Conservation (phyloP, 306 rosid species). For the Lupinus albus region DNA sequence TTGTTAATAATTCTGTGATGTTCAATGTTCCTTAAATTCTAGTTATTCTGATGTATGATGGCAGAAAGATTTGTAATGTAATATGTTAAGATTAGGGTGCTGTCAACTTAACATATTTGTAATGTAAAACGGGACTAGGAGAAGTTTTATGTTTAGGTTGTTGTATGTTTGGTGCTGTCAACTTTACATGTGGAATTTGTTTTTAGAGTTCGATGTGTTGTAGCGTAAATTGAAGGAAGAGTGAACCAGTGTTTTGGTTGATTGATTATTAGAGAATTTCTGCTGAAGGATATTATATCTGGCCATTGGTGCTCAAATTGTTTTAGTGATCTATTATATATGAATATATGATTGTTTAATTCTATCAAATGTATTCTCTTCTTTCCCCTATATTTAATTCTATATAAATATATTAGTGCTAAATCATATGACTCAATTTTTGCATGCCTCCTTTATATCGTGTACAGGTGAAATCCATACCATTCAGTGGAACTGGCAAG, state of each 20-base stretch:
- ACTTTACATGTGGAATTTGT: background rate
- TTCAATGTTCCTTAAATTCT: background rate
- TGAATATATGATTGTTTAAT: background rate
- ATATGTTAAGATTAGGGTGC: background rate
- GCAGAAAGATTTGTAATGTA: background rate
- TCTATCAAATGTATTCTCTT: constrained; percentile 8
- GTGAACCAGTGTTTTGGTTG: background rate
- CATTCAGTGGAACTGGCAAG: constrained; percentile 86
- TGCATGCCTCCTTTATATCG: constrained; percentile 8
- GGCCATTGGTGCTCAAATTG: constrained; percentile 10
- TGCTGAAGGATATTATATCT: constrained; percentile 1
- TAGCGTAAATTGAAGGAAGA: constrained; percentile 17
- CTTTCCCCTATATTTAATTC: background rate
- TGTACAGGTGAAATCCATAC: constrained; percentile 76
- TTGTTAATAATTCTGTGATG: background rate
- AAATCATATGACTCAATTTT: constrained; percentile 17
- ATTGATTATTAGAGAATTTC: background rate
- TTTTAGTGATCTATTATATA: background rate
- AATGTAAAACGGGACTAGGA: background rate
- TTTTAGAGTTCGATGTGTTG: background rate
- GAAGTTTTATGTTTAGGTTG: constrained; percentile 11
- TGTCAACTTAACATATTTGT: too few species aligned
- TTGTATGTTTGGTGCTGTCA: background rate
- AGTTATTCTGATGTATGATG: background rate
- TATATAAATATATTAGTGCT: constrained; percentile 28